Base-by-base conservation (phyloP, 2,329 filamentous ascomycete species). In the Didymella keratinophila region DNA sequence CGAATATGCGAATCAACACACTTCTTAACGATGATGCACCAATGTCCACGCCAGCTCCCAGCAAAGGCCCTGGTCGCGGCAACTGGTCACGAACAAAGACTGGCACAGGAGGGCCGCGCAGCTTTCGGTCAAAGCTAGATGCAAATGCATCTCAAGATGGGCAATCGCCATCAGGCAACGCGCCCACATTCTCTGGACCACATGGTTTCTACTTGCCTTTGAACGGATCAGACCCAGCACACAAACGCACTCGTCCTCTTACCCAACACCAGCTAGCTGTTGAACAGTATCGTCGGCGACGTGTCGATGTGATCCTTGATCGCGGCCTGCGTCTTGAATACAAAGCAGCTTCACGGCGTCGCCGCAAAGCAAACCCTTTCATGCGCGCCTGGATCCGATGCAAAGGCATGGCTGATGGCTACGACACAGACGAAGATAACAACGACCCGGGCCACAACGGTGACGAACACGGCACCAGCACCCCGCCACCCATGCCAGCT, bases 201-300 rank as follows among this genome's bases (percentile, higher is more conserved):
- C 77, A 78, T 41, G 83, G 79, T 30, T 80, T 81, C 57, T 81
- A 83, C 21, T 78, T 83, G 16, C 80, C 81, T 18, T 76, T 82
- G 20, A 80, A 84, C 14, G 87, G 88, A 32, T 72, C 74, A 5
- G 75, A 78, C 58, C 67, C 73, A 48, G 64, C 68, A 16, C 77
- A 79, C 64, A 81, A 82, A 61, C 79, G 92, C 71, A 87, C 89
- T 9, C 85, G 91, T 1, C 91, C 91, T 2, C 86, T 92, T 0
- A 95, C 91, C 0, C 89, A 90, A 34, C 91, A 95, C 75, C 91
- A 95, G 76, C 81, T 93, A 37, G 91, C 91, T 0, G 89, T 95
- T 1, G 90, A 93, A 74, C 85, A 88, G 54, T 93, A 93, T 75
- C 84, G 91, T 18, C 89, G 87, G 60, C 87, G 91, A 69, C 87